Evolutionary conservation across 1,284 basidiomycete species (phyloP), one percentile per base, ranked within the genome.

Genomic region (Leccinum colubrinum): DNA sequence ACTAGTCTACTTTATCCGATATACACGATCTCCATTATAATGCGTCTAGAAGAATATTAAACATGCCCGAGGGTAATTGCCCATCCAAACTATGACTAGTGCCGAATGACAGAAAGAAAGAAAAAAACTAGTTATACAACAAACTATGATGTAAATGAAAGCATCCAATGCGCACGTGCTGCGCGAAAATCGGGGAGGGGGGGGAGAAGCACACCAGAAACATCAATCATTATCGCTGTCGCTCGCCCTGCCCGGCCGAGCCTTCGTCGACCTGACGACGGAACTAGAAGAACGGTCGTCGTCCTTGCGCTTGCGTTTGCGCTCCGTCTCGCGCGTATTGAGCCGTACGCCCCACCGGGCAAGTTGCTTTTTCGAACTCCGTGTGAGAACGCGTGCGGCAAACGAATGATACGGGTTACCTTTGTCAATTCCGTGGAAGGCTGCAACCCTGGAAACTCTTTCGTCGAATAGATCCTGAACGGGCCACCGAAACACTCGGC

Each of bases 341-440:
- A 90, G 78, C 15, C 86, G 83, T 3, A 90, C 85, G 14, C 88
- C 88, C 79, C 85, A 89, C 59, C 84, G 77, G 5, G 86, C 83
- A 30, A 90, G 79, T 71, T 86, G 84, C 88, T 89, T 89, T 20
- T 20, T 14, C 12, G 7, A 33, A 53, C n/a, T 41, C 41, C 35
- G 6, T 54, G 30, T 61, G 59, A 68, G 43, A 59, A 58, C 55
- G 33, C 3, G 54, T 15, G 12, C 17, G 7, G n/a, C 27, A 15
- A 17, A 50, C 27, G 11, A 22, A 22, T 25, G 48, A 9, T 9
- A 9, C 4, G 51, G 3, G 22, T 11, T 53, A 88, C 89, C 82
- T 89, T 92, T 5, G 90, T 91, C 50, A 92, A 75, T 41, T 88
- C 84, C 0, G 90, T 92, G 0, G 90, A 91, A 2, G 86, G 81